A percentile compares a stretch with the other conserved stretches of the same genome.
These are phyloP conservation scores for Aegilops tauschii DNA, from an alignment of 176 grass and related monocot genomes.

Conservation along the genomic window DNA sequence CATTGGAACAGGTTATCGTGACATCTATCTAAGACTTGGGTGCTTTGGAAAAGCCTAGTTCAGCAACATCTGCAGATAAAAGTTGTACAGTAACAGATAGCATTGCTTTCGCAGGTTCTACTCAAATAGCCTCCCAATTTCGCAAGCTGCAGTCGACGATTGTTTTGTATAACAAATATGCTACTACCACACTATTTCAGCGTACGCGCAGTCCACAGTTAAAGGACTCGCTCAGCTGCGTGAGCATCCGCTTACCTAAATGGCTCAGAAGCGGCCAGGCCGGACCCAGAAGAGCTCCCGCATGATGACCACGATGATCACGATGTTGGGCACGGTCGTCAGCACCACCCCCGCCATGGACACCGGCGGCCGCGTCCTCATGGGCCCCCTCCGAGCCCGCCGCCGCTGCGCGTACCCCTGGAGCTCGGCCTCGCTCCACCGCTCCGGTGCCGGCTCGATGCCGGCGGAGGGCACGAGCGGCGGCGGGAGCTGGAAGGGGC, in stretches of 20 bases:
- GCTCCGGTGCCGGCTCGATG: slow-evolving; percentile 55
- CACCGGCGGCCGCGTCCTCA: slow-evolving; percentile 20
- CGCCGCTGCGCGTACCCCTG: slow-evolving; percentile 36
- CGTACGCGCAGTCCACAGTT: neutral
- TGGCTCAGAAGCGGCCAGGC: slow-evolving; percentile 26
- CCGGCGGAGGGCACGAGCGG: slow-evolving; percentile 47
- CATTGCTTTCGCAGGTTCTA: neutral
- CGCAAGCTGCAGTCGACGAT: neutral
- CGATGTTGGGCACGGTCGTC: slow-evolving; percentile 24
- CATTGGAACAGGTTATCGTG: neutral
- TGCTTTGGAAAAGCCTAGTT: neutral
- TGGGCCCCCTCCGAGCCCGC: slow-evolving; percentile 25
- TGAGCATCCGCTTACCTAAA: neutral
- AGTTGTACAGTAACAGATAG: neutral
- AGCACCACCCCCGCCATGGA: slow-evolving; percentile 33
- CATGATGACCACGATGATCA: slow-evolving; percentile 26
- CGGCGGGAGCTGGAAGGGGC: slow-evolving; percentile 76
- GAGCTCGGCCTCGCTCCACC: slow-evolving; percentile 45
- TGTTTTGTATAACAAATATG: neutral
- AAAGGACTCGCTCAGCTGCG: neutral
- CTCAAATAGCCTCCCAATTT: neutral
- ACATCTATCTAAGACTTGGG: neutral
- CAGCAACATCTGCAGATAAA: neutral
- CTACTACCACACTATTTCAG: neutral
- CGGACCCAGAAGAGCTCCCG: slow-evolving; percentile 40